Evolutionary conservation across 1,284 basidiomycete species (phyloP).

Genomic region (Puccinia coronata): DNA sequence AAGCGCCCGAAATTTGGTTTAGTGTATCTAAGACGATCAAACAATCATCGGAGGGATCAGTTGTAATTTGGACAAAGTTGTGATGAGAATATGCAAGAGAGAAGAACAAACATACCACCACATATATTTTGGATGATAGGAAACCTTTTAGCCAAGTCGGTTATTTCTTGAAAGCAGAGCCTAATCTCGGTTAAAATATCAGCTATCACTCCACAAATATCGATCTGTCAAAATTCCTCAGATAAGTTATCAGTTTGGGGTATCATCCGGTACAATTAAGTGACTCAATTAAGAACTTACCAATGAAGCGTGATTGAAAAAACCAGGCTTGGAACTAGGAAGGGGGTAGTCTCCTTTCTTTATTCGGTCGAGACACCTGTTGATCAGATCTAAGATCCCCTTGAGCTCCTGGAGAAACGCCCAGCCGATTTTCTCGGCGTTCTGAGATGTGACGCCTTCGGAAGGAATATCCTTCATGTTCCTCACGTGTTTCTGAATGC

Average conservation of each 20-base stretch:
- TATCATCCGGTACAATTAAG: not conserved
- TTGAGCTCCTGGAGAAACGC: constrained; percentile 15
- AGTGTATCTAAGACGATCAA: not conserved
- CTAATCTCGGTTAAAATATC: constrained; percentile 26
- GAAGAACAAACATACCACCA: not conserved
- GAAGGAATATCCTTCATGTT: constrained; percentile 4
- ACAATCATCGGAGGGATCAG: not conserved
- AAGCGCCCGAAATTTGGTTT: constrained; percentile 2
- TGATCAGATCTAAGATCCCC: not conserved
- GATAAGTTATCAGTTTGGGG: not conserved
- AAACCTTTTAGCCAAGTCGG: not conserved
- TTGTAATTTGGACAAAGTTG: no score
- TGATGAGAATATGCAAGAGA: no score
- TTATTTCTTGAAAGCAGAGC: constrained; percentile 12
- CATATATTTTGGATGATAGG: constrained; percentile 27
- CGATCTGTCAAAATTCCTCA: constrained; percentile 5
- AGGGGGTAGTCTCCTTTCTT: constrained; percentile 11
- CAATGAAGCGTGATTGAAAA: not conserved
- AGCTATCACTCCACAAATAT: constrained; percentile 18
- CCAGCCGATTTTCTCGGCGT: constrained; percentile 13
- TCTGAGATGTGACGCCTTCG: not conserved
- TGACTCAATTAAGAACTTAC: not conserved
- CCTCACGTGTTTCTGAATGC: constrained; percentile 1
- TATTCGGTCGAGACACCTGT: not conserved
- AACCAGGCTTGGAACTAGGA: constrained; percentile 15